Percentiles rank a stretch among this genome's conserved stretches.
Conservation (phyloP, 2,329 filamentous ascomycete genomes). For the Microcyclosporella mali region DNA sequence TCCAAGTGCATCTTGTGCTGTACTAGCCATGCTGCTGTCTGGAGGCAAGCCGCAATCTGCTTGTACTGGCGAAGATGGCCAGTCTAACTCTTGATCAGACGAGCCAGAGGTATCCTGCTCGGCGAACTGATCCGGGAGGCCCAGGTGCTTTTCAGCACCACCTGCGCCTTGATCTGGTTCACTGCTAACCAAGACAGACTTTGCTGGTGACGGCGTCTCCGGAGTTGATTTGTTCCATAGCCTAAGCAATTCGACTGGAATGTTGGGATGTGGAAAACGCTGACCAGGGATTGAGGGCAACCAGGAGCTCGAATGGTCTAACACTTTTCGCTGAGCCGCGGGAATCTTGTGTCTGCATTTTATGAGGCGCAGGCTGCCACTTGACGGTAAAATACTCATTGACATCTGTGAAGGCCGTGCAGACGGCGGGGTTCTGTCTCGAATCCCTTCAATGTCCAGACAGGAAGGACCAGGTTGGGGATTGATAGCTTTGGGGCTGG, state of each 20-base stretch:
- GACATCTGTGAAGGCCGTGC: conserved; percentile 1
- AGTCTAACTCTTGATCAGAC: conserved; percentile 1
- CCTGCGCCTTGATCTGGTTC: not conserved
- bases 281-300: conserved; percentile 32
- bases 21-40: conserved; percentile 1
- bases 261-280: conserved; percentile 33
- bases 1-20: not conserved
- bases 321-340: conserved; percentile 44
- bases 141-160: not conserved
- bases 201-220: not conserved
- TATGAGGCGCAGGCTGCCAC: conserved; percentile 6
- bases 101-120: not conserved
- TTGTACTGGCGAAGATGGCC: not conserved
- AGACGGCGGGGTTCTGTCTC: conserved; percentile 2
- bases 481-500: not conserved
- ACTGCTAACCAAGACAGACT: not conserved
- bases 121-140: not conserved
- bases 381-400: not conserved
- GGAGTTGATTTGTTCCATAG: conserved; percentile 19
- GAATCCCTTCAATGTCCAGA: not conserved
- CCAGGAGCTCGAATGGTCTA: conserved; percentile 42
- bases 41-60: not conserved
- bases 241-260: conserved; percentile 33
- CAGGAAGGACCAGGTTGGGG: not conserved
- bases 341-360: conserved; percentile 32